These are phyloP conservation scores for Apophysomyces elegans DNA, from an alignment of 371 early-diverging fungal genomes.

Conservation along the genomic window DNA sequence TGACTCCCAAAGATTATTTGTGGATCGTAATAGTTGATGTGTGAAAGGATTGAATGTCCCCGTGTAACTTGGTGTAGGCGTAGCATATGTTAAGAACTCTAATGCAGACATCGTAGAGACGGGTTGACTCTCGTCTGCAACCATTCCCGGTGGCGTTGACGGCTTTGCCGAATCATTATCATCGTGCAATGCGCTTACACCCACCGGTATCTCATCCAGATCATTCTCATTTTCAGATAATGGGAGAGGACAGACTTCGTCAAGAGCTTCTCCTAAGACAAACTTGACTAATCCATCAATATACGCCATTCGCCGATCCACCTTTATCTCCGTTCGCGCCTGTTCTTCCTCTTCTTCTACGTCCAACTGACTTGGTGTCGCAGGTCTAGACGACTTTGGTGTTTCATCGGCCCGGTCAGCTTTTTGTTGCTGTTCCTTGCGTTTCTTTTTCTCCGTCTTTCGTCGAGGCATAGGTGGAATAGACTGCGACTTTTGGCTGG, in stretches of 20 bases:
- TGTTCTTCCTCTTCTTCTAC: conserved; percentile 9
- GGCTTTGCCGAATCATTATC: conserved; percentile 1
- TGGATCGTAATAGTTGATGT: conserved; percentile 39
- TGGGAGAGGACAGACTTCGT: conserved; percentile 24
- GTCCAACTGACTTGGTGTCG: conserved; percentile 16
- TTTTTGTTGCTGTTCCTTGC: conserved; percentile 33
- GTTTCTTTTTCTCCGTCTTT: conserved; percentile 49
- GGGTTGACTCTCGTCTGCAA: conserved; percentile 12
- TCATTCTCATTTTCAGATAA: conserved; percentile 14
- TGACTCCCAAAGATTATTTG: conserved; percentile 35
- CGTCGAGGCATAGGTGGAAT: conserved; percentile 32
- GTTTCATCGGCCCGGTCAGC: conserved; percentile 2
- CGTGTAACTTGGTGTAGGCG: conserved; percentile 39
- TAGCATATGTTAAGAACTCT: conserved; percentile 40
- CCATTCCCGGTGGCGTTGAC: background rate
- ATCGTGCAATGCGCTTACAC: conserved; percentile 38
- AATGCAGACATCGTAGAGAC: conserved; percentile 26
- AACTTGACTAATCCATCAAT: conserved; percentile 37
- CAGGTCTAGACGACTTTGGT: conserved; percentile 19
- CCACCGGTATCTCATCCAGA: conserved; percentile 36
- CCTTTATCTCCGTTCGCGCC: background rate
- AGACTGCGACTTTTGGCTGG: conserved; percentile 53
- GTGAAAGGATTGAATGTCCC: conserved; percentile 52
- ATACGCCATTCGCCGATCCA: background rate
- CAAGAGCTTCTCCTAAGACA: conserved; percentile 47